phyloP scores from a whole-genome alignment of 371 early-diverging fungal genomes.

The Mortierella sp. region DNA sequence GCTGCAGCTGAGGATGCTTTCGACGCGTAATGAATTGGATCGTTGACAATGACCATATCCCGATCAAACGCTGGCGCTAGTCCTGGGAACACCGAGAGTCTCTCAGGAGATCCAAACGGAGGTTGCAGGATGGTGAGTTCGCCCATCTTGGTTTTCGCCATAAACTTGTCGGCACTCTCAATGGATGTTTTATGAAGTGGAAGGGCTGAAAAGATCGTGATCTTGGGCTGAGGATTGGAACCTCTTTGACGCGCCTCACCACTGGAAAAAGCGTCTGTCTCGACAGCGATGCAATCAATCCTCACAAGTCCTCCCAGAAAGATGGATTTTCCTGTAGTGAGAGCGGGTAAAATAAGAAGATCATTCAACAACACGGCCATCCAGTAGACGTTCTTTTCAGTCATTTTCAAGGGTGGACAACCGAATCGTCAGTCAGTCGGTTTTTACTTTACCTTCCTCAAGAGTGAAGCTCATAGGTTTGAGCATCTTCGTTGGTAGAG shows the following conservation, averaged over 20 bases:
- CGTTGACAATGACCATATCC: conserved; percentile 33
- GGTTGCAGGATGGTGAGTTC: conserved; percentile 44
- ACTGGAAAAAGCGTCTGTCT: conserved; percentile 8
- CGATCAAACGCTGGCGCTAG: conserved; percentile 17
- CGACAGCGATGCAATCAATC: conserved; percentile 47
- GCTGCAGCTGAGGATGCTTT: not conserved
- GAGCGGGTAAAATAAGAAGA: not conserved
- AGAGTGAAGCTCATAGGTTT: conserved; percentile 43
- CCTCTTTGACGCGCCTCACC: conserved; percentile 13
- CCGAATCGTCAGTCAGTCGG: no score
- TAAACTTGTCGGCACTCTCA: conserved; percentile 23
- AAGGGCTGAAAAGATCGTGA: conserved; percentile 40
- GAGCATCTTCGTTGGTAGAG: conserved; percentile 41
- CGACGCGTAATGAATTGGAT: not conserved
- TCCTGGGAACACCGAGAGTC: conserved; percentile 35
- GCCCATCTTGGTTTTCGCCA: conserved; percentile 17
- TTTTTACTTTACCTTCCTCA: conserved; percentile 39
- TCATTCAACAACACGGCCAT: no score
- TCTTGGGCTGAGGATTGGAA: conserved; percentile 37
- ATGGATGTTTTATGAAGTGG: conserved; percentile 51
- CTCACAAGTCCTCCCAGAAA: conserved; percentile 53
- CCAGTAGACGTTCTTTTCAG: no score
- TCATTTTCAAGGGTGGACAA: no score
- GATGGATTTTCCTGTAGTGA: conserved; percentile 41
- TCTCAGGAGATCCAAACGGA: conserved; percentile 41